Percentiles rank a stretch among this genome's conserved stretches.
These are phyloP conservation scores for Pneumocystis murina DNA, from an alignment of 1,139 yeast species.

Conservation along the genomic window DNA sequence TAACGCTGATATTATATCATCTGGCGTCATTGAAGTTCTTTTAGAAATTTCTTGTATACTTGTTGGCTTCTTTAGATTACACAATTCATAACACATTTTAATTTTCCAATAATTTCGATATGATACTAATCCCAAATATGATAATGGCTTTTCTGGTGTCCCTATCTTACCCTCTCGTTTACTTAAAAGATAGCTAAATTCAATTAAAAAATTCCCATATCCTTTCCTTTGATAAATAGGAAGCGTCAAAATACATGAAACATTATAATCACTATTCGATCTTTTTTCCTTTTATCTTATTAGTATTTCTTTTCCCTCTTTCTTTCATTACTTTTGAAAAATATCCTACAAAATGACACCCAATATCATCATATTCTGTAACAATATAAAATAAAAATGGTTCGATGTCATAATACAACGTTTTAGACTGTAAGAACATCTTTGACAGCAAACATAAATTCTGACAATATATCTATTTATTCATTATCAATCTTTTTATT, in stretches of 20 bases:
- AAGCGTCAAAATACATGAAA: conserved; percentile 77
- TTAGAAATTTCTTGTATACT: conserved; percentile 49
- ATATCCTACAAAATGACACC: conserved; percentile 79
- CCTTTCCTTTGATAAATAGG: conserved; percentile 84
- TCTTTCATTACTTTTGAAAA: conserved; percentile 62
- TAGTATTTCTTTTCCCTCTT: neutral
- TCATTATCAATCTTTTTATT: conserved; percentile 16
- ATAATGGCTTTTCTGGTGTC: conserved; percentile 87
- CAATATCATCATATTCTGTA: conserved; percentile 47
- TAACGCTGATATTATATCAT: conserved; percentile 75
- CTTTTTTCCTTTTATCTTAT: conserved; percentile 15
- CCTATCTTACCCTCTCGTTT: conserved; percentile 66
- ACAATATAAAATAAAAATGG: conserved; percentile 81
- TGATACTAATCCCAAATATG: conserved; percentile 71
- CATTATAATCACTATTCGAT: conserved; percentile 52
- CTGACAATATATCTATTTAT: conserved; percentile 45
- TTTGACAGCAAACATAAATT: conserved; percentile 81
- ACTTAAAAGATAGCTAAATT: conserved; percentile 70
- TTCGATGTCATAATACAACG: conserved; percentile 85
- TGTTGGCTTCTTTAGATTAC: conserved; percentile 25
- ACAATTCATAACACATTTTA: conserved; percentile 39
- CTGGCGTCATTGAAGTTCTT: conserved; percentile 63
- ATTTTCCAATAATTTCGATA: conserved; percentile 80
- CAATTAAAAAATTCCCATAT: conserved; percentile 75
- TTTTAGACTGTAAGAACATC: conserved; percentile 75